Base-by-base conservation (phyloP, 2,329 filamentous ascomycete species). In the Colletotrichum sp. region DNA sequence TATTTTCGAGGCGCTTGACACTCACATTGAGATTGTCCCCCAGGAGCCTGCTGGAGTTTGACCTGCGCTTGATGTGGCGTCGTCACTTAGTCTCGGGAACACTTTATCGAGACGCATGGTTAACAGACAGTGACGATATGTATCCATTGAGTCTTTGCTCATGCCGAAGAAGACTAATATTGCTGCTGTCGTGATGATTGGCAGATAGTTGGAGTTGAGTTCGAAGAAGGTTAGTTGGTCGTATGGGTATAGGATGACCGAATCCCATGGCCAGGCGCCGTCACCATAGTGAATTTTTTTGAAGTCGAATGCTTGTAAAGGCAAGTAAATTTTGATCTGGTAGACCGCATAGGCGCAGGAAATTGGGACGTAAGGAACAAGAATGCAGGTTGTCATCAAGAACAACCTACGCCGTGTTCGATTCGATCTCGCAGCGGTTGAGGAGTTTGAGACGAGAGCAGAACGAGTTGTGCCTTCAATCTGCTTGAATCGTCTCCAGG, bases 141-240 rank as follows among this genome's bases (percentile, higher is more conserved):
- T 83, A 72, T 89, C 89, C 75, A 87, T 82, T 13, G 89, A 88
- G 34, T 92, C 90, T 30, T 85, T 85, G n/a, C 88, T 90, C 74
- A 87, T 87, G 61, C 91, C 90, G 71, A 92, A 92, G 81, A 90
- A 91, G 34, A 86, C 57, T 57, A 91, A 88, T 64, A 92, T 85
- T 63, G 87, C 84, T 2, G 89, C 79, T 6, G 85, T 83, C 4
- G 88, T 87, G 4, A 89, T 66, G 69, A 90, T 88, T 26, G 86
- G 77, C 24, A 91, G 85, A 82, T 89, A 92, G 69, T 84, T 84
- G 74, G 86, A 84, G 78, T 90, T 89, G 78, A 90, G 78, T 65
- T 83, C 79, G 2, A 80, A 68, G 67, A 87, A 88, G 15, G 80
- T 79, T 16, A 89, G 78, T 18, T 83, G 67, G 74, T 82, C 83